Evolutionary conservation across 2,329 filamentous ascomycete genomes (phyloP).

Genomic region (Xylariaceae sp.): DNA sequence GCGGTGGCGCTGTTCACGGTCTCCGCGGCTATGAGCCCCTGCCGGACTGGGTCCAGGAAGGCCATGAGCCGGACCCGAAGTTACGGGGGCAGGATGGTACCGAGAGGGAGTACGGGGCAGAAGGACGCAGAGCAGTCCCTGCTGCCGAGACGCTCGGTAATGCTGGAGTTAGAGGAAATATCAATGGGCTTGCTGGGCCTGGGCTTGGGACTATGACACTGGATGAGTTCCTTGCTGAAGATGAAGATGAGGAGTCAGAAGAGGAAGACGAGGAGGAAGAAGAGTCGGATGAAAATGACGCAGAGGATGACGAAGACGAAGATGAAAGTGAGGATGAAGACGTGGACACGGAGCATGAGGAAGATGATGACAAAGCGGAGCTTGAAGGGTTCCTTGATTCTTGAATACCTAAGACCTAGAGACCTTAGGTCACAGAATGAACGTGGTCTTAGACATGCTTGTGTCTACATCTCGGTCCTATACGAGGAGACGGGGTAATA

Average conservation of each 20-base stretch:
- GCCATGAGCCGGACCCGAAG: slow-evolving; percentile 77
- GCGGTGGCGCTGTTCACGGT: slow-evolving; percentile 74
- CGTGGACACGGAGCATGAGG: slow-evolving; percentile 50
- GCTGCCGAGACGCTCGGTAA: slow-evolving; percentile 71
- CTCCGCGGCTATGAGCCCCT: slow-evolving; percentile 80
- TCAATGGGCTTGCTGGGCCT: slow-evolving; percentile 52
- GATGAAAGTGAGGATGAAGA: slow-evolving; percentile 50
- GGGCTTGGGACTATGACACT: slow-evolving; percentile 75
- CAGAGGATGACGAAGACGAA: slow-evolving; percentile 52
- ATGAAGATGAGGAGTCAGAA: slow-evolving; percentile 56
- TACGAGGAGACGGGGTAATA: too few species aligned
- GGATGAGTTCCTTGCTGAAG: slow-evolving; percentile 90
- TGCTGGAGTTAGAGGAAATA: slow-evolving; percentile 50
- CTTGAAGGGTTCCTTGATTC: slow-evolving; percentile 49
- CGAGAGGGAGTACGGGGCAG: slow-evolving; percentile 48
- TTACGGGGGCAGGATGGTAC: slow-evolving; percentile 58
- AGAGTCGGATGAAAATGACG: slow-evolving; percentile 54
- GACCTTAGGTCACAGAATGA: not conserved
- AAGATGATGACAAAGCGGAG: slow-evolving; percentile 52
- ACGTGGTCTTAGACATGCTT: not conserved
- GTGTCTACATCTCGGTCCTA: too few species aligned
- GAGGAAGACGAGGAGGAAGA: slow-evolving; percentile 58
- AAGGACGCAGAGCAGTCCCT: slow-evolving; percentile 54
- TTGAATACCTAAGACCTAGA: slow-evolving; percentile 22
- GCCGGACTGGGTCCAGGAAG: slow-evolving; percentile 83